Evolutionary conservation across 1,139 yeast genomes (phyloP), one percentile per base, ranked within the genome.

Genomic region (Blastobotrys capitulatus): DNA sequence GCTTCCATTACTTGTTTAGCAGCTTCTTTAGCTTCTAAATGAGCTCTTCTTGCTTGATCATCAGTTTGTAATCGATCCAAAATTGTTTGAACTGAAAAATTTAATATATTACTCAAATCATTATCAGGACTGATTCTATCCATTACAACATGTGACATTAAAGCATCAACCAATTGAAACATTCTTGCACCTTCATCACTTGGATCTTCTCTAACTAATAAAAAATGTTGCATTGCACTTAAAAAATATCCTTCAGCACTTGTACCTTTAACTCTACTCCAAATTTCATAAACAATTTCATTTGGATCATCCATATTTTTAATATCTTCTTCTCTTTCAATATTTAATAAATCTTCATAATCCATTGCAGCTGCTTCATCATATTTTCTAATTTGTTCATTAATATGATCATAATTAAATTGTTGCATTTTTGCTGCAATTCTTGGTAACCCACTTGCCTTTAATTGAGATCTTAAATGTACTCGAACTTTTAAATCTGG

Each of bases 1-100:
- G 95, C 86, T 59, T 85, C 89, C 59, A 86, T 95, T 0, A 87
- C 86, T 39, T 77, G 74, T 58, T 79, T 82, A 43, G 79, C 78
- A 41, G 83, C 77, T 27, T 78, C 82, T 56, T 82, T 82, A 16
- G 84, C 82, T 57, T 90, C 97, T 42, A 77, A 68, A 49, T 85
- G 72, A 0, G 96, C 95, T 51, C 83, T 76, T 49, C 86, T 74
- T 19, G 96, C 96, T 66, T 85, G 86, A 53, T 89, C 96, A 66
- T 92, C 98, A 0, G 96, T 87, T 58, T 83, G 83, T 66, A 90
- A 76, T n/a, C 89, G 78, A 48, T 88, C 81, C 54, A 81, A 76
- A 49, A 92, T 74, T 54, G 84, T 75, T 61, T 88, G 94, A 38
- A 92, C 86, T 0, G 96, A 90, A 57, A 88, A 81, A 47, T 86